A percentile compares a stretch with the other conserved stretches of the same genome.
These are phyloP conservation scores for Styphnolobium japonicum DNA, from an alignment of 306 rosid species.

Conservation along the genomic window DNA sequence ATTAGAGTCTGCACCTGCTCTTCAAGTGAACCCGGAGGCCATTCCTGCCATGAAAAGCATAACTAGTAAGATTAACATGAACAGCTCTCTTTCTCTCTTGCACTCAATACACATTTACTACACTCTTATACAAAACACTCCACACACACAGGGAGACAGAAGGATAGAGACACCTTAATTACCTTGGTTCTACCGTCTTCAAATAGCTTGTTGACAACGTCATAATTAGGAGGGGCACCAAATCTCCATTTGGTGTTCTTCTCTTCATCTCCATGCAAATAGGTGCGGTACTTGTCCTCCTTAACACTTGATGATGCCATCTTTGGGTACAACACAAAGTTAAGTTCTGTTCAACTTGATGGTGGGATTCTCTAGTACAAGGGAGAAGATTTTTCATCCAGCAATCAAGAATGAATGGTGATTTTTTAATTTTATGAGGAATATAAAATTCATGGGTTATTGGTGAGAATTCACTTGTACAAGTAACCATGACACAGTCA, in stretches of 20 bases:
- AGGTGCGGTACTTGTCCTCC: constrained; percentile 48
- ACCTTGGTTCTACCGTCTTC: constrained; percentile 67
- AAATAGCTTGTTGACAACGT: constrained; percentile 56
- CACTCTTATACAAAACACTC: too few relatives aligned
- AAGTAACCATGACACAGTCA: too few relatives aligned
- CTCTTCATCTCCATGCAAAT: constrained; percentile 43
- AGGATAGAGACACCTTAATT: constrained; percentile 40
- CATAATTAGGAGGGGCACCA: constrained; percentile 56
- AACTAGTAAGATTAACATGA: background rate
- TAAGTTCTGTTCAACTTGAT: background rate
- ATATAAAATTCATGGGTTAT: too few relatives aligned
- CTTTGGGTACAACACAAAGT: background rate
- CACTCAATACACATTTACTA: background rate
- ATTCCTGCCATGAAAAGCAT: constrained; percentile 35
- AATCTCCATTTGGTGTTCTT: constrained; percentile 59
- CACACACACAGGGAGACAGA: too few relatives aligned
- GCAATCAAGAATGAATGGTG: too few relatives aligned
- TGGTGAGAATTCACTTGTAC: too few relatives aligned
- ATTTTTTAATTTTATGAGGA: too few relatives aligned
- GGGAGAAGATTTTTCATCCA: too few relatives aligned
- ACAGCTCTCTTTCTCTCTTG: too few relatives aligned
- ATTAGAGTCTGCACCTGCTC: constrained; percentile 55
- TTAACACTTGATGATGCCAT: constrained; percentile 31
- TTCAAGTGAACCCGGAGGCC: constrained; percentile 67
- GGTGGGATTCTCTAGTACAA: background rate